These are phyloP conservation scores for Macrolepiota albuminosa DNA, from an alignment of 768 basidiomycete genomes.

Conservation along the genomic window DNA sequence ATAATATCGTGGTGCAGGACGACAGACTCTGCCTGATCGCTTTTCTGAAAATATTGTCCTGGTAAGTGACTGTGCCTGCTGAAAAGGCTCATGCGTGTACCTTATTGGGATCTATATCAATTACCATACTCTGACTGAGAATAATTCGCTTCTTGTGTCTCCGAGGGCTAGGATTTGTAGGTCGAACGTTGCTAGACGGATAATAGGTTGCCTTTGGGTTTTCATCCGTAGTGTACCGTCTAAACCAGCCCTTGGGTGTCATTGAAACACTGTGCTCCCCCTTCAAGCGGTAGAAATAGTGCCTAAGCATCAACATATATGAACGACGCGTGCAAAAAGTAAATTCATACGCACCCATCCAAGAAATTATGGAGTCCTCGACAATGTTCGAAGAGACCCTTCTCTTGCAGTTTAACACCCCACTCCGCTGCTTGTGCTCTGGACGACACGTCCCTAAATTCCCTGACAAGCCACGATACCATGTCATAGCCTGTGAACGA, in stretches of 20 bases:
- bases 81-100: constrained; percentile 26
- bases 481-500: constrained; percentile 89
- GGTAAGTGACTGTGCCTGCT: neutral
- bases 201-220: constrained; percentile 26
- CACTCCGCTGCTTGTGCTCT: constrained; percentile 76
- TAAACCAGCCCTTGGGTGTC: constrained; percentile 75
- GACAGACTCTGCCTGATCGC: constrained; percentile 84
- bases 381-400: constrained; percentile 85
- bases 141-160: constrained; percentile 58
- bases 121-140: constrained; percentile 85
- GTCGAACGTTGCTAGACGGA: constrained; percentile 30
- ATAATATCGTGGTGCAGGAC: constrained; percentile 92
- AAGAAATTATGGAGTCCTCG: constrained; percentile 75
- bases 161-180: constrained; percentile 34
- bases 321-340: neutral
- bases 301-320: constrained; percentile 35
- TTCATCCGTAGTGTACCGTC: constrained; percentile 46
- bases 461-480: constrained; percentile 87
- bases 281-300: constrained; percentile 84
- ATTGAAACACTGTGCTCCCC: constrained; percentile 70
- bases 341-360: constrained; percentile 61
- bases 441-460: constrained; percentile 85
- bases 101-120: constrained; percentile 80
- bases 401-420: constrained; percentile 71
- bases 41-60: constrained; percentile 44